phyloP scores from a whole-genome alignment of 805 yeast genomes.

The Candida ulmi region DNA sequence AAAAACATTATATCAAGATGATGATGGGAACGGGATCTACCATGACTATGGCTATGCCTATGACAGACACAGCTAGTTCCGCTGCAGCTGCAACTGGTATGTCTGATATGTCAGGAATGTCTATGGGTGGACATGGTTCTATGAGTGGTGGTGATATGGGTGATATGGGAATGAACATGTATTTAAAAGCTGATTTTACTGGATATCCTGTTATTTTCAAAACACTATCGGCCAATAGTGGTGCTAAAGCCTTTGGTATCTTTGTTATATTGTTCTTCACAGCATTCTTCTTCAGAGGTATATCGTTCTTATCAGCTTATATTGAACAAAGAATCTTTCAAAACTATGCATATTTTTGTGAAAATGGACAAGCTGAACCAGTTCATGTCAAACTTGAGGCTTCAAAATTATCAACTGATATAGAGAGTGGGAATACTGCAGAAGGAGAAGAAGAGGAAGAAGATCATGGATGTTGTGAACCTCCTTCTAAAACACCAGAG shows the following conservation, averaged over 20 bases:
- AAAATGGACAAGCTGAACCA: background rate
- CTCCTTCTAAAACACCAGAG: background rate
- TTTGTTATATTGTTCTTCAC: constrained; percentile 55
- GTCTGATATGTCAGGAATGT: background rate
- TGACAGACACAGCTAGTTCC: constrained; percentile 1
- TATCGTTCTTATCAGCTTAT: constrained; percentile 54
- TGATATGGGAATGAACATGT: constrained; percentile 45
- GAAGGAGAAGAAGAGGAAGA: no score
- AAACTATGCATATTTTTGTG: background rate
- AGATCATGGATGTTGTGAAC: background rate
- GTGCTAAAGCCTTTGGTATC: constrained; percentile 69
- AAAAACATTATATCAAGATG: constrained; percentile 16
- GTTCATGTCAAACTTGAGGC: background rate
- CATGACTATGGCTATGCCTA: constrained; percentile 14
- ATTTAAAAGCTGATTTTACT: constrained; percentile 43
- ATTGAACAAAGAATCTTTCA: constrained; percentile 56
- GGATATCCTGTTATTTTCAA: constrained; percentile 61
- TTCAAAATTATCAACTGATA: background rate
- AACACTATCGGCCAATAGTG: constrained; percentile 43
- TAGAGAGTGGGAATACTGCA: background rate
- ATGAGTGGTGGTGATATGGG: constrained; percentile 4
- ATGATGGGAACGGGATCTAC: constrained; percentile 22
- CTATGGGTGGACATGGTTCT: constrained; percentile 7
- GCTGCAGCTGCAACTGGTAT: constrained; percentile 7
- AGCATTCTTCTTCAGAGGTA: constrained; percentile 54